Evolutionary conservation across 1,139 yeast genomes (phyloP).

Genomic region (Nakaseomyces bracarensis): DNA sequence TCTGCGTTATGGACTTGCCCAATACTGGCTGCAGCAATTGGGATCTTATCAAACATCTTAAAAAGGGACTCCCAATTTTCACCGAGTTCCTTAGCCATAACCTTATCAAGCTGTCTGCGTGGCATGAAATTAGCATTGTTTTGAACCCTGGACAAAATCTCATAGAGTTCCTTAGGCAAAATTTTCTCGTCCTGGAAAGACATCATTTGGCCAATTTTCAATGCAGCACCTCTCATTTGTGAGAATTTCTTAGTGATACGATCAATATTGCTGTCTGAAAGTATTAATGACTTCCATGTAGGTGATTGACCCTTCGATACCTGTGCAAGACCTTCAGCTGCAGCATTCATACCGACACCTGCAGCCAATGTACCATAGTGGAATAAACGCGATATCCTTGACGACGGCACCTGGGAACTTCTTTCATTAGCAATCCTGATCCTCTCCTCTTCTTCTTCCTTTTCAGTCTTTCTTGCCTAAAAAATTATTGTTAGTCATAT

Average conservation of each 20-base stretch:
- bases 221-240: constrained; percentile 97
- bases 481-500: not conserved
- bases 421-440: constrained; percentile 33
- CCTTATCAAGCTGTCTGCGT: constrained; percentile 72
- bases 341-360: constrained; percentile 78
- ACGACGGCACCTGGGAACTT: constrained; percentile 69
- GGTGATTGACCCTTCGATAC: constrained; percentile 47
- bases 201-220: constrained; percentile 90
- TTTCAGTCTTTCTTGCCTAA: constrained; percentile 6
- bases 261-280: constrained; percentile 79
- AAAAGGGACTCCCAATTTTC: constrained; percentile 66
- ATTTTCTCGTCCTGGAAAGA: constrained; percentile 86
- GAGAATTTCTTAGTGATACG: constrained; percentile 79
- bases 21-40: constrained; percentile 95
- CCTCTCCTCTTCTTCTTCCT: constrained; percentile 7
- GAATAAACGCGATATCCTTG: constrained; percentile 76
- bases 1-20: constrained; percentile 93
- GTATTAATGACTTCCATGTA: constrained; percentile 52
- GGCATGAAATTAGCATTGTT: constrained; percentile 98
- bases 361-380: constrained; percentile 94
- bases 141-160: constrained; percentile 75
- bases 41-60: constrained; percentile 71
- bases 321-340: constrained; percentile 68
- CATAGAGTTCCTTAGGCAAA: constrained; percentile 77
- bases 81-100: constrained; percentile 69